phyloP scores from a whole-genome alignment of 1,284 basidiomycete genomes.

The Lignosus rhinocerotis region DNA sequence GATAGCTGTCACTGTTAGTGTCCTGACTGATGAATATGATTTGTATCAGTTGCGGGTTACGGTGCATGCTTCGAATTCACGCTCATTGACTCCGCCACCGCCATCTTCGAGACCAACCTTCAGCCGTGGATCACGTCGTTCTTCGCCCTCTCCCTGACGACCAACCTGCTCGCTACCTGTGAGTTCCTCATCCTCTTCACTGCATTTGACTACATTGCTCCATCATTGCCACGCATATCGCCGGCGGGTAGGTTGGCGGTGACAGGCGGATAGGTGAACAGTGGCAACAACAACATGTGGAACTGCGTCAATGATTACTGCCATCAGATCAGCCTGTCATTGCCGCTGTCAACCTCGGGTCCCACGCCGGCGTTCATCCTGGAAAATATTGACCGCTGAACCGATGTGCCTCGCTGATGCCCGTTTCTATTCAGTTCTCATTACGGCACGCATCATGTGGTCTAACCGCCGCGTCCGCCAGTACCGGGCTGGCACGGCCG shows the following conservation, averaged over 20 bases:
- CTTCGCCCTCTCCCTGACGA: conserved; percentile 17
- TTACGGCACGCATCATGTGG: conserved; percentile 19
- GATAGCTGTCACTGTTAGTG: neutral
- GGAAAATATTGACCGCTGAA: neutral
- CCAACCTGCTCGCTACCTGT: conserved; percentile 18
- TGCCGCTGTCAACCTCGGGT: neutral
- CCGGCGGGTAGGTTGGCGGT: no score
- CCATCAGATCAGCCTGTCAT: neutral
- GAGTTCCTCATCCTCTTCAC: neutral
- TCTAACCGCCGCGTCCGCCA: conserved; percentile 12
- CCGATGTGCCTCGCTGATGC: neutral
- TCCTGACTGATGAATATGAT: neutral
- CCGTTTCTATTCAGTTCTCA: conserved; percentile 14
- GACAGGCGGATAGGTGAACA: no score
- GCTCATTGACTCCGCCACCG: conserved; percentile 1
- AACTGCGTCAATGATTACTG: neutral
- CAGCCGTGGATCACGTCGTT: conserved; percentile 19
- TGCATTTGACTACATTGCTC: neutral
- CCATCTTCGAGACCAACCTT: conserved; percentile 13
- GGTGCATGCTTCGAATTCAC: conserved; percentile 17
- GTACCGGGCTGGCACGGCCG: neutral
- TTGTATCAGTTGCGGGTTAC: conserved; percentile 11
- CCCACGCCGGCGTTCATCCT: neutral
- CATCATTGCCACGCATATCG: neutral
- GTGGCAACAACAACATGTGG: no score